Conservation (phyloP, 495 filamentous ascomycete species). For the Annulohypoxylon moriforme region DNA sequence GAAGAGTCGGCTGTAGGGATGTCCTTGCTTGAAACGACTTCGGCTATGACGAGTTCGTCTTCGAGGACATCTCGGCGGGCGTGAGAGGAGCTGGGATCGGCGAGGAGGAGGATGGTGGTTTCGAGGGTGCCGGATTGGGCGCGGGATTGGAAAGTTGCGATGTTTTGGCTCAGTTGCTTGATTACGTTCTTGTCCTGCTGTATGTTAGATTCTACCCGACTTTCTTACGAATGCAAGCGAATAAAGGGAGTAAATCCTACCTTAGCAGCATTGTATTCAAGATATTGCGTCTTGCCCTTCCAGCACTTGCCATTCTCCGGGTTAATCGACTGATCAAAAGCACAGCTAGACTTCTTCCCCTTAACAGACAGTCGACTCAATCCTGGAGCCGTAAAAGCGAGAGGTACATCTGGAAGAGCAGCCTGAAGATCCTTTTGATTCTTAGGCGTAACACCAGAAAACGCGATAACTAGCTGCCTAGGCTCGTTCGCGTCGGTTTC, state of each 20-base stretch:
- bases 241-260: constrained; percentile 34
- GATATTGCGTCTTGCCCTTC: constrained; percentile 56
- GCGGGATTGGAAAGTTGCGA: constrained; percentile 49
- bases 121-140: constrained; percentile 56
- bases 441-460: constrained; percentile 58
- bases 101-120: constrained; percentile 56
- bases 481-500: constrained; percentile 45
- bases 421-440: constrained; percentile 48
- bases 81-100: constrained; percentile 47
- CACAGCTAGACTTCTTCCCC: constrained; percentile 51
- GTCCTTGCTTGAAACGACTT: constrained; percentile 34
- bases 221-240: not conserved
- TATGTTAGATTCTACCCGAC: not conserved
- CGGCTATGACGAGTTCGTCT: constrained; percentile 49
- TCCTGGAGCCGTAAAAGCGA: constrained; percentile 58
- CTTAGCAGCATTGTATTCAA: constrained; percentile 56
- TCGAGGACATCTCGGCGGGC: constrained; percentile 48
- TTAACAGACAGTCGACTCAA: constrained; percentile 51
- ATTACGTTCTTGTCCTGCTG: constrained; percentile 48
- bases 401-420: constrained; percentile 47
- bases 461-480: constrained; percentile 61
- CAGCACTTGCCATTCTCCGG: constrained; percentile 58
- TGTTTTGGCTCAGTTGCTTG: constrained; percentile 47
- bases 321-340: constrained; percentile 55
- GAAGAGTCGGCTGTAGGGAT: constrained; percentile 41